Base-by-base conservation (phyloP, 2,329 filamentous ascomycete genomes). In the Orbilia quercus region DNA sequence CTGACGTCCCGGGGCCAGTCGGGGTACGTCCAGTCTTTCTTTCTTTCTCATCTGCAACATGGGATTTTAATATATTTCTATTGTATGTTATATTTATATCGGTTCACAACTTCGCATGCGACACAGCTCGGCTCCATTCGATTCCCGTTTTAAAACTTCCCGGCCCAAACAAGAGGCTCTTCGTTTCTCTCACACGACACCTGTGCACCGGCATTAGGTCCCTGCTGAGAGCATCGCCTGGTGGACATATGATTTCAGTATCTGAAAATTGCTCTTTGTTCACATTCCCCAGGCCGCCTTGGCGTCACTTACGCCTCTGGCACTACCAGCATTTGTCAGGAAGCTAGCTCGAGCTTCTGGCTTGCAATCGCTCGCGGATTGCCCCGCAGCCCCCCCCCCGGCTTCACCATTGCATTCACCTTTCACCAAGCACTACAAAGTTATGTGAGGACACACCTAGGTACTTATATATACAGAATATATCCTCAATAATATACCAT, bases 171-270 rank as follows among this genome's bases (percentile, higher is more conserved):
- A 12, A 40, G 12, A 14, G n/a, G 36, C 36, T 14, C 31, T 34
- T 12, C 12, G 44, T 16, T 47, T 18, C 40, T 23, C 31, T 55
- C 51, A 55, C 34, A 55, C 31, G 51, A 55, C 31, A 55, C 23
- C 28, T 31, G 9, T 42, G 31, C 16, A 40, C 9, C 34, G 16
- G 50, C 11, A 7, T n/a, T n/a, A n/a, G n/a, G 16, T 18, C 51
- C 16, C 3, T 38, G 23, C 14, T 7, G 36, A 40, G 36, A 40
- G 12, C 45, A 23, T 23, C 20, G 20, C 45, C 22, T 5, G 45
- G 45, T 18, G 28, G 25, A 48, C 40, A 22, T 44, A 47, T 47
- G 42, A 23, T 48, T 48, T n/a, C 31, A 22, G 51, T 14, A 16
- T 55, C 31, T 40, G 12, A 18, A 34, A 16, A 34, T 38, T 38